A percentile compares a stretch with the other conserved stretches of the same genome.
These are phyloP conservation scores for Amaranthus palmeri DNA, from an alignment of 148 eudicot species.

Conservation along the genomic window DNA sequence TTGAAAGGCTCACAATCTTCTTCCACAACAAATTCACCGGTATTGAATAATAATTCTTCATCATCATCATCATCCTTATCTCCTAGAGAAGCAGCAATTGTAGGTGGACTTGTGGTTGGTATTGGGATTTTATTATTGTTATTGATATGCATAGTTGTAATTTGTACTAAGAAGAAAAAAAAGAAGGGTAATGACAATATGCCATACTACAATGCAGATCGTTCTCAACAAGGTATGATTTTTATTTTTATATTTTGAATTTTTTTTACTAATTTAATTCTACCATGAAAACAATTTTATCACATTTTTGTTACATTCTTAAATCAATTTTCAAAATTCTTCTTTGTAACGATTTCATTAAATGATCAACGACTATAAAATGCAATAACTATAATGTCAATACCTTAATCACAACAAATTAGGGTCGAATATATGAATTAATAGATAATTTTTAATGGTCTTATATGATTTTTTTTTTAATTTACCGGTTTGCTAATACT, in stretches of 20 bases:
- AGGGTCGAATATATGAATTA: too few species aligned
- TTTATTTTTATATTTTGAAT: too few species aligned
- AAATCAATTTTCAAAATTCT: too few species aligned
- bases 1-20: conserved; percentile 15
- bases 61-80: conserved; percentile 17
- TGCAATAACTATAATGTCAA: too few species aligned
- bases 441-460: too few species aligned
- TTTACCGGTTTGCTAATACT: too few species aligned
- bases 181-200: conserved; percentile 25
- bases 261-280: neutral
- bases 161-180: conserved; percentile 33
- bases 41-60: conserved; percentile 16
- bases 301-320: too few species aligned
- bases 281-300: neutral
- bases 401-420: too few species aligned
- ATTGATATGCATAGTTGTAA: conserved; percentile 25
- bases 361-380: too few species aligned
- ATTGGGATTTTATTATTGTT: conserved; percentile 35
- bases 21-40: conserved; percentile 23
- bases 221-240: conserved; percentile 27
- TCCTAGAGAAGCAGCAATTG: conserved; percentile 21
- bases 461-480: too few species aligned
- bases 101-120: conserved; percentile 43
- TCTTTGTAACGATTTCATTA: too few species aligned
- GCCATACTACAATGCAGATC: conserved; percentile 30